Evolutionary conservation across 306 rosid species (phyloP).

Genomic region (Acmispon strigosus): DNA sequence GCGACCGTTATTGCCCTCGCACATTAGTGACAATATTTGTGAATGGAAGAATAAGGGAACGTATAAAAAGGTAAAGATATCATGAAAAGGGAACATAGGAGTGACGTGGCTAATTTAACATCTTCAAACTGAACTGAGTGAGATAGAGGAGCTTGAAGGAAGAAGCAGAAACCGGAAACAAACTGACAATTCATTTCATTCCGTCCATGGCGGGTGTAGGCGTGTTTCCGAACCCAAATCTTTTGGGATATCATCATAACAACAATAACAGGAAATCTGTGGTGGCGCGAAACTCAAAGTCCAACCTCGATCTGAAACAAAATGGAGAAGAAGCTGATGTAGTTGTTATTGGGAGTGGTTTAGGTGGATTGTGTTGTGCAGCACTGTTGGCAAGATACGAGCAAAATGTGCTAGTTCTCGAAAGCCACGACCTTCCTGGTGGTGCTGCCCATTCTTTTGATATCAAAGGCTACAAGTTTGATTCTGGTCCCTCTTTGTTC

Average conservation of each 20-base stretch:
- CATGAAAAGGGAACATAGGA: background rate
- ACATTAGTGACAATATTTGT: too few relatives aligned
- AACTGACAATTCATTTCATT: background rate
- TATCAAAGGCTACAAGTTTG: conserved; percentile 68
- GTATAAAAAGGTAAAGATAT: too few relatives aligned
- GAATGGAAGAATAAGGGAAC: too few relatives aligned
- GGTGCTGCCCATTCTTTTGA: conserved; percentile 91
- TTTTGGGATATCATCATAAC: background rate
- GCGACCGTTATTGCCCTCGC: too few relatives aligned
- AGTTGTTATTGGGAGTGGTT: conserved; percentile 80
- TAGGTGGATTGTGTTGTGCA: conserved; percentile 78
- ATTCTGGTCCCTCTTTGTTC: conserved; percentile 87
- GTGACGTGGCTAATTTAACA: conserved; percentile 42
- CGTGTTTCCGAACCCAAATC: conserved; percentile 8
- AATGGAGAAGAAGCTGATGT: conserved; percentile 54
- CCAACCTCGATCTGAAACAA: background rate
- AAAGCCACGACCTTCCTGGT: conserved; percentile 79
- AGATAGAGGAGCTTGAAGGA: background rate
- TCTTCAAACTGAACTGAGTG: conserved; percentile 2
- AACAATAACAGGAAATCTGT: conserved; percentile 17
- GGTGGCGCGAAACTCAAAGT: conserved; percentile 36
- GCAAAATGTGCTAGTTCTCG: conserved; percentile 71
- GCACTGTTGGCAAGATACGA: conserved; percentile 76
- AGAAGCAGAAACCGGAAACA: background rate
- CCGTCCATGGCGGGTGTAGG: conserved; percentile 20